A percentile compares a stretch with the other conserved stretches of the same genome.
Evolutionary conservation across 805 yeast genomes (phyloP).

Genomic region (Candida xyloterini): DNA sequence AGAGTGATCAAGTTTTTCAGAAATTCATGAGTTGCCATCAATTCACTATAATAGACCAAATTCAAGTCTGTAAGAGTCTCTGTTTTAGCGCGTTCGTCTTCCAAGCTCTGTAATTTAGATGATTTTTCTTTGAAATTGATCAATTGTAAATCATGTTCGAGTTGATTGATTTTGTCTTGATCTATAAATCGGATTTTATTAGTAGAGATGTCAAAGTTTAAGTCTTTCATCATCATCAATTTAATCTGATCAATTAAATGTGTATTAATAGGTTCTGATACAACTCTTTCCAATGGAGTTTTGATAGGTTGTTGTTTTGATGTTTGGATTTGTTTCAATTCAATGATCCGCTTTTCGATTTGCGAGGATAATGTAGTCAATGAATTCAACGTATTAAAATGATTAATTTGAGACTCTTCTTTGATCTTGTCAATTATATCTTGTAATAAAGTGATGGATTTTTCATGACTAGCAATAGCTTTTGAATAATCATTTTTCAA

Average conservation of each 20-base stretch:
- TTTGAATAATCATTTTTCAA: constrained; percentile 39
- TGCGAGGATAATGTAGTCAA: constrained; percentile 24
- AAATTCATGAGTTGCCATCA: constrained; percentile 29
- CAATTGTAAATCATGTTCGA: constrained; percentile 32
- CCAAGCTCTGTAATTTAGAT: constrained; percentile 14
- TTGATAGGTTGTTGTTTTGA: constrained; percentile 5
- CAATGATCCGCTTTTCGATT: constrained; percentile 22
- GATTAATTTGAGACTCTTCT: constrained; percentile 13
- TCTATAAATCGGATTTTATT: constrained; percentile 27
- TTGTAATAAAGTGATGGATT: constrained; percentile 36
- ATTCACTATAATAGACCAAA: constrained; percentile 30
- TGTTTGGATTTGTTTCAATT: constrained; percentile 20
- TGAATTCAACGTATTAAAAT: constrained; percentile 23
- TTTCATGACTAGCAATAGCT: constrained; percentile 39
- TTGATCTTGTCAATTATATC: constrained; percentile 18
- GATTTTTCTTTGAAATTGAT: constrained; percentile 29
- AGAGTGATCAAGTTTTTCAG: constrained; percentile 20
- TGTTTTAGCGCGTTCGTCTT: constrained; percentile 33
- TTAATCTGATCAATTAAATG: constrained; percentile 16
- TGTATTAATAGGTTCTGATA: not conserved
- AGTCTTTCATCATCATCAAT: constrained; percentile 24
- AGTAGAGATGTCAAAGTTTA: constrained; percentile 24
- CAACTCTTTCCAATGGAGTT: not conserved
- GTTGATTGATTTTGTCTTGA: constrained; percentile 24
- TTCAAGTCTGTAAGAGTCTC: constrained; percentile 27